A percentile compares a stretch with the other conserved stretches of the same genome.
Evolutionary conservation across 257 asterid species (phyloP).

Genomic region (Petunia axillaris): DNA sequence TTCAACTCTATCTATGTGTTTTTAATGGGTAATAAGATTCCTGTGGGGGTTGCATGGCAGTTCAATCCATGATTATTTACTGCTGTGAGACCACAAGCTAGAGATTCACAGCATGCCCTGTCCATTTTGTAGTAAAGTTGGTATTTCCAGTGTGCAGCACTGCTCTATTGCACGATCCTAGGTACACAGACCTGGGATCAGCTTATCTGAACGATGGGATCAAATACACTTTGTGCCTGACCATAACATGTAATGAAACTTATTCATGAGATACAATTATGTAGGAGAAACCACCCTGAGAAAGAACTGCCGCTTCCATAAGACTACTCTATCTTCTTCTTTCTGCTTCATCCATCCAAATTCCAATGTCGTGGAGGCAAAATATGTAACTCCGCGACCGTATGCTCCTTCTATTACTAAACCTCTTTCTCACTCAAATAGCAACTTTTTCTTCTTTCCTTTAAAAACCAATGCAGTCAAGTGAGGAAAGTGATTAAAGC

Average conservation of each 20-base stretch:
- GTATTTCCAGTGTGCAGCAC: not conserved
- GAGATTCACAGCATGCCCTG: not conserved
- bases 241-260: not conserved
- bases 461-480: not conserved
- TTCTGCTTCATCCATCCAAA: constrained; percentile 5
- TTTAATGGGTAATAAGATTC: too few relatives aligned
- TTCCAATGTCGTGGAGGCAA: not conserved
- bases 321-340: not conserved
- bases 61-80: constrained; percentile 16
- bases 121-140: constrained; percentile 16
- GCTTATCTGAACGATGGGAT: not conserved
- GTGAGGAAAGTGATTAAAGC: not conserved
- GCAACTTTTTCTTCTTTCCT: constrained; percentile 12
- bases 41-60: too few relatives aligned
- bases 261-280: not conserved
- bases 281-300: not conserved
- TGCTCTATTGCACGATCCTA: not conserved
- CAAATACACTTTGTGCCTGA: not conserved
- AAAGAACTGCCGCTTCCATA: not conserved
- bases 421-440: not conserved
- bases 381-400: not conserved
- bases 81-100: not conserved
- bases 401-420: constrained; percentile 2
- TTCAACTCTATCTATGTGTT: not conserved
- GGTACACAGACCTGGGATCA: not conserved